Conservation (phyloP, 1,284 basidiomycete genomes). For the Ceratobasidium papillatum region DNA sequence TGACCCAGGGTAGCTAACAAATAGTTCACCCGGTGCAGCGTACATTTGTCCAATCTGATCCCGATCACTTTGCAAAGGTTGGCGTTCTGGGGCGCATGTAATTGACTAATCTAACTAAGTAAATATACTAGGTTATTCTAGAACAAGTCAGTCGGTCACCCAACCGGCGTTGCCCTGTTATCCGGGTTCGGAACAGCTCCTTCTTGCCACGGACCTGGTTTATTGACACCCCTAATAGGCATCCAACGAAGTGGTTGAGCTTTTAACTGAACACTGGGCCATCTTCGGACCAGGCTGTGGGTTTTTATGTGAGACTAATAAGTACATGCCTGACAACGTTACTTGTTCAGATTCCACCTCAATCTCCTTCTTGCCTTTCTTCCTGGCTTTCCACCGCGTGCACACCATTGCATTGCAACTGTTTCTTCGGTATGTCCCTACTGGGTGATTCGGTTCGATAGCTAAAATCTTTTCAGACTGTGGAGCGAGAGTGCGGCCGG, state of each 20-base stretch:
- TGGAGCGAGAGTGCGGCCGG: constrained; percentile 93
- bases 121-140: constrained; percentile 66
- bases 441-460: background rate
- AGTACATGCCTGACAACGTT: constrained; percentile 47
- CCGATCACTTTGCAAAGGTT: constrained; percentile 85
- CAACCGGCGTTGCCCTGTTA: constrained; percentile 85
- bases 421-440: constrained; percentile 70
- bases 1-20: background rate
- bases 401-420: constrained; percentile 87
- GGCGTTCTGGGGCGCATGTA: constrained; percentile 37
- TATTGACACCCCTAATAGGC: constrained; percentile 58
- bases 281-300: constrained; percentile 80
- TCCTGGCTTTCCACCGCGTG: constrained; percentile 85
- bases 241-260: constrained; percentile 86
- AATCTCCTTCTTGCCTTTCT: constrained; percentile 87
- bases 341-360: constrained; percentile 73
- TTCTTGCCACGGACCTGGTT: background rate
- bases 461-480: constrained; percentile 59
- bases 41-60: constrained; percentile 74
- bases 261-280: constrained; percentile 87
- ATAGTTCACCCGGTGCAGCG: constrained; percentile 52
- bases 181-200: constrained; percentile 48
- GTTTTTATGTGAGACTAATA: constrained; percentile 48
- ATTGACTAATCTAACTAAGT: background rate
- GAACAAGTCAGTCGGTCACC: constrained; percentile 84